A percentile compares a stretch with the other conserved stretches of the same genome.
phyloP scores from a whole-genome alignment of 768 basidiomycete genomes.

The Coprinopsis strossmayeri region DNA sequence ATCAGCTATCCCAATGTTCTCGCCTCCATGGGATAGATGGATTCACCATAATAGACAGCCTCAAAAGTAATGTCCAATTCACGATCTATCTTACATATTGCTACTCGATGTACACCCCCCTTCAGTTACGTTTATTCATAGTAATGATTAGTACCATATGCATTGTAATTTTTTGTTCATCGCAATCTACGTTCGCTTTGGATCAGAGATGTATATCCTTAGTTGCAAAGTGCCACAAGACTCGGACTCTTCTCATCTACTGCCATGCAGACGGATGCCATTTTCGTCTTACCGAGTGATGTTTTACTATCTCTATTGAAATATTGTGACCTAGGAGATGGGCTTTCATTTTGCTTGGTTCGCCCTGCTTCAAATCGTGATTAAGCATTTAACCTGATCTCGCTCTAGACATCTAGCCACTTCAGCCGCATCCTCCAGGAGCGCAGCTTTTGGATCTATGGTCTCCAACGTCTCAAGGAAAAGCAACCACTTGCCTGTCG shows the following conservation, averaged over 20 bases:
- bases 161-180: slow-evolving; percentile 10
- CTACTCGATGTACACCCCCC: slow-evolving; percentile 17
- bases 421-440: slow-evolving; percentile 18
- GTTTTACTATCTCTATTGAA: background rate
- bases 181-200: slow-evolving; percentile 5
- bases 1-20: slow-evolving; percentile 9
- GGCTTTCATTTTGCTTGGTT: background rate
- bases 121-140: slow-evolving; percentile 14
- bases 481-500: slow-evolving; percentile 26
- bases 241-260: background rate
- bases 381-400: too few relatives aligned
- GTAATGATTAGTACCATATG: slow-evolving; percentile 5
- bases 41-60: slow-evolving; percentile 18
- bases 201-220: too few relatives aligned
- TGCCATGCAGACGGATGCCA: background rate
- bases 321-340: background rate
- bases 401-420: slow-evolving; percentile 15
- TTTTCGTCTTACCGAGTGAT: background rate
- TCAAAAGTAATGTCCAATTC: slow-evolving; percentile 22
- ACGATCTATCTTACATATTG: slow-evolving; percentile 15
- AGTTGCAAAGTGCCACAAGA: too few relatives aligned
- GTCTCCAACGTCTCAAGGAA: slow-evolving; percentile 13
- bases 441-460: slow-evolving; percentile 23
- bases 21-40: slow-evolving; percentile 8
- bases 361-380: too few relatives aligned